These are phyloP conservation scores for Pestalotiopsis sp. DNA, from an alignment of 2,329 filamentous ascomycete genomes.

Conservation along the genomic window DNA sequence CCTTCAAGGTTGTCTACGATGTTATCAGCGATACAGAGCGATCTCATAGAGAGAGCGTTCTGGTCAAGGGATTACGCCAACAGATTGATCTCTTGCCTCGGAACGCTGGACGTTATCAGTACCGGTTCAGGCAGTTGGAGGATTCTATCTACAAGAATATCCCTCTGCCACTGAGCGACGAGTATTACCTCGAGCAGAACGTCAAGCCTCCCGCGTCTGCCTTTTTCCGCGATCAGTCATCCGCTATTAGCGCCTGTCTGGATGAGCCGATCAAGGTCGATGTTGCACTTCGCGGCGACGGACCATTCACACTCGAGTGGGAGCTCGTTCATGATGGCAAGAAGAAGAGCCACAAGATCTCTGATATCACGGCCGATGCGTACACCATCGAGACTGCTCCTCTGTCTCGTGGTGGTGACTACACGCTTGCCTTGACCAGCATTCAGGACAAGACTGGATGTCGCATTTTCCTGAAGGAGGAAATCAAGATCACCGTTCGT, in stretches of 20 bases:
- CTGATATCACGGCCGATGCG: conserved; percentile 61
- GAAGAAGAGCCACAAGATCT: conserved; percentile 68
- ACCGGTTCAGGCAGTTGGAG: conserved; percentile 78
- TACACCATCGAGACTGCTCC: conserved; percentile 76
- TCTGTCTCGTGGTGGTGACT: conserved; percentile 82
- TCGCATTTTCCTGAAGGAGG: conserved; percentile 82
- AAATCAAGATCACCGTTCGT: conserved; percentile 82
- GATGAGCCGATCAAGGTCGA: conserved; percentile 78
- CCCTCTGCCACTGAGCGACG: conserved; percentile 28
- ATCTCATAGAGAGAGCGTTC: conserved; percentile 54
- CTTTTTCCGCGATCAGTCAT: conserved; percentile 59
- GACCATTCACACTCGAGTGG: conserved; percentile 88
- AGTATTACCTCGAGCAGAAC: conserved; percentile 70
- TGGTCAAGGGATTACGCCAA: conserved; percentile 72
- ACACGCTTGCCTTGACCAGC: conserved; percentile 81
- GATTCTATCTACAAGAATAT: conserved; percentile 77
- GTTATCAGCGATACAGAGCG: conserved; percentile 64
- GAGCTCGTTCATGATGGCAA: conserved; percentile 90
- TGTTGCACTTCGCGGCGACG: conserved; percentile 76
- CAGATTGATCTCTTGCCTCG: conserved; percentile 83
- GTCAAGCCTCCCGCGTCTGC: conserved; percentile 93
- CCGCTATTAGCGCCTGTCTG: conserved; percentile 72
- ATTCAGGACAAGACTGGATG: conserved; percentile 86
- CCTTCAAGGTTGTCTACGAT: conserved; percentile 82
- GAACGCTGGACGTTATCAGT: conserved; percentile 82